Percentiles rank a stretch among this genome's conserved stretches.
These are phyloP conservation scores for Mycena capillaripes DNA, from an alignment of 768 basidiomycete species.

Conservation along the genomic window DNA sequence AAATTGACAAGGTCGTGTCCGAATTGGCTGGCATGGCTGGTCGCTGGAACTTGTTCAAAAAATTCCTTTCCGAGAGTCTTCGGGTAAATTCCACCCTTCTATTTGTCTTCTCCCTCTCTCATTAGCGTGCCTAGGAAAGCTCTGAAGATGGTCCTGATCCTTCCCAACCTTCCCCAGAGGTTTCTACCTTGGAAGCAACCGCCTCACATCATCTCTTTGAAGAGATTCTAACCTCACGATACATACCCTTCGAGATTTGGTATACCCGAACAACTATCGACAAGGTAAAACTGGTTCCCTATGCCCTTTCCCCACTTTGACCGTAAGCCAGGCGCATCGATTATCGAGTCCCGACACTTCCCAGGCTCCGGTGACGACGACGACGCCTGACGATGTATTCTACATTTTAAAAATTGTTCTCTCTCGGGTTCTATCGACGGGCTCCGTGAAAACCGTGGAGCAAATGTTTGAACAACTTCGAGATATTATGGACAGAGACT, in stretches of 20 bases:
- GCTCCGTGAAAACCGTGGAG: constrained; percentile 71
- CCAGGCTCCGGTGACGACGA: constrained; percentile 74
- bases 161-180: constrained; percentile 21
- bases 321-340: constrained; percentile 79
- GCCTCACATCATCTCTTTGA: constrained; percentile 73
- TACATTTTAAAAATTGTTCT: constrained; percentile 93
- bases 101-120: not conserved
- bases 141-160: constrained; percentile 32
- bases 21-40: constrained; percentile 93
- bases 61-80: constrained; percentile 85
- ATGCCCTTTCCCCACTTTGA: constrained; percentile 1
- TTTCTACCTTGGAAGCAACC: constrained; percentile 59
- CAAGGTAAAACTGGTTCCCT: constrained; percentile 68
- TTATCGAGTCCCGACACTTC: constrained; percentile 82
- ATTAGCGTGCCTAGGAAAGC: constrained; percentile 38
- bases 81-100: constrained; percentile 56
- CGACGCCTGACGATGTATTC: constrained; percentile 94
- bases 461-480: constrained; percentile 73
- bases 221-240: constrained; percentile 78
- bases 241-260: constrained; percentile 93
- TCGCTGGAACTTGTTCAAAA: constrained; percentile 91
- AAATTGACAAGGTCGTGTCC: constrained; percentile 91
- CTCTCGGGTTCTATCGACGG: constrained; percentile 82
- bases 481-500: constrained; percentile 87
- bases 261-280: constrained; percentile 89